A percentile compares a stretch with the other conserved stretches of the same genome.
Conservation (phyloP, 1,139 yeast species). For the Kluyveromyces marxianus region DNA sequence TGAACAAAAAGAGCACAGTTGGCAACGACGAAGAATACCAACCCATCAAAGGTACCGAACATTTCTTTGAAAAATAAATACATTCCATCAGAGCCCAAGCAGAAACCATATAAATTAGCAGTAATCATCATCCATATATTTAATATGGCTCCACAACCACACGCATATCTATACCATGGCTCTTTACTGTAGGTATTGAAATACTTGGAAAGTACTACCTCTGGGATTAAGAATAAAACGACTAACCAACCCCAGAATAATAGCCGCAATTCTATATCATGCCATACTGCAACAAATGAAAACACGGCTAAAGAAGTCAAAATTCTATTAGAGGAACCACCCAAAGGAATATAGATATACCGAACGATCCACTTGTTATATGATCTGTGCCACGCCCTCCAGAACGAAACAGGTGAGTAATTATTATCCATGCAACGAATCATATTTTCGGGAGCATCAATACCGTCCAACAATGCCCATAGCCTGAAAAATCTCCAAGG, state of each 20-base stretch:
- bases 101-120: slow-evolving; percentile 91
- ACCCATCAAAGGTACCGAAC: slow-evolving; percentile 63
- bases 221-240: slow-evolving; percentile 85
- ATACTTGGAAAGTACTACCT: slow-evolving; percentile 51
- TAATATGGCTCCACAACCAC: slow-evolving; percentile 80
- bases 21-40: slow-evolving; percentile 56
- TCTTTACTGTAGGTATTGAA: slow-evolving; percentile 40
- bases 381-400: slow-evolving; percentile 99
- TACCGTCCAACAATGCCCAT: slow-evolving; percentile 86
- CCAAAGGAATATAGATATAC: slow-evolving; percentile 79
- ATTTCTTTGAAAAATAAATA: slow-evolving; percentile 56
- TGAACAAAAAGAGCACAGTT: slow-evolving; percentile 70
- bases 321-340: slow-evolving; percentile 66
- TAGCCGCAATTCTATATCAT: slow-evolving; percentile 81
- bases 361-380: slow-evolving; percentile 85
- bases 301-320: slow-evolving; percentile 81
- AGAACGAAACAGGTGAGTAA: slow-evolving; percentile 84
- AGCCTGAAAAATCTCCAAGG: slow-evolving; percentile 95
- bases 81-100: slow-evolving; percentile 85
- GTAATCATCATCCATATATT: slow-evolving; percentile 99
- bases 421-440: slow-evolving; percentile 92
- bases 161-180: slow-evolving; percentile 67
- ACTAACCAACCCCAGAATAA: slow-evolving; percentile 95
- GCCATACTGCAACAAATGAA: slow-evolving; percentile 97
- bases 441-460: slow-evolving; percentile 98